Evolutionary conservation across 306 rosid species (phyloP).

Genomic region (Ormosia semicastrata): DNA sequence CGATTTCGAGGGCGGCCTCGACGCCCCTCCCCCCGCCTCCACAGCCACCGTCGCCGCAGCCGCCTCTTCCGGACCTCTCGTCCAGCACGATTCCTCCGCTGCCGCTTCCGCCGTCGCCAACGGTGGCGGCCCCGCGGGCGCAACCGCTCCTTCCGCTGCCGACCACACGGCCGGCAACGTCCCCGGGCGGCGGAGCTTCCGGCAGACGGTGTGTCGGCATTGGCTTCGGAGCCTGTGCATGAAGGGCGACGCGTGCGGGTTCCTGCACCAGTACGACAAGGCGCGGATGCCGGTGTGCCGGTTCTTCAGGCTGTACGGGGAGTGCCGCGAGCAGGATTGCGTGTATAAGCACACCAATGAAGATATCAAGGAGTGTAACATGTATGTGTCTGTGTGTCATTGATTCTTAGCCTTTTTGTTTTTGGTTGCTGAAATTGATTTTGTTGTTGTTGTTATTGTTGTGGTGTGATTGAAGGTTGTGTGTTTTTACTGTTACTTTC

Average conservation of each 20-base stretch:
- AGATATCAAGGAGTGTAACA: constrained; percentile 98
- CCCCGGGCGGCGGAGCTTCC: constrained; percentile 76
- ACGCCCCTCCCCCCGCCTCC: constrained; percentile 43
- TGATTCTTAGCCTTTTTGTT: background rate
- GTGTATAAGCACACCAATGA: constrained; percentile 96
- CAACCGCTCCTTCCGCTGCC: background rate
- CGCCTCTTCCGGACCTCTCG: constrained; percentile 44
- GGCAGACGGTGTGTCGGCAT: constrained; percentile 98
- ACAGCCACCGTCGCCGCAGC: constrained; percentile 32
- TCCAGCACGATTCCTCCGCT: constrained; percentile 46
- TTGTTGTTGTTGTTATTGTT: background rate
- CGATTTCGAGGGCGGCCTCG: constrained; percentile 99
- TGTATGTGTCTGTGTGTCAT: constrained; percentile 43
- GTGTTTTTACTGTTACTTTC: background rate
- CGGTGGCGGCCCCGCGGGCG: constrained; percentile 24
- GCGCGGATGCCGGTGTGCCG: constrained; percentile 97
- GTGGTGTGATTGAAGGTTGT: background rate
- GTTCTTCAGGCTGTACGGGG: constrained; percentile 83
- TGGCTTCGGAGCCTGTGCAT: constrained; percentile 94
- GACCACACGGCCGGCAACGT: constrained; percentile 24
- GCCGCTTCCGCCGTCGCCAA: constrained; percentile 31
- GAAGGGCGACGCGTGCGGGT: constrained; percentile 99
- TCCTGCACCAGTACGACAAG: constrained; percentile 94
- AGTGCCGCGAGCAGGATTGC: constrained; percentile 98
- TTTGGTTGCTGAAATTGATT: background rate